Percentiles rank a stretch among this genome's conserved stretches.
These are phyloP conservation scores for Solanum sitiens DNA, from an alignment of 257 asterid genomes.

Conservation along the genomic window DNA sequence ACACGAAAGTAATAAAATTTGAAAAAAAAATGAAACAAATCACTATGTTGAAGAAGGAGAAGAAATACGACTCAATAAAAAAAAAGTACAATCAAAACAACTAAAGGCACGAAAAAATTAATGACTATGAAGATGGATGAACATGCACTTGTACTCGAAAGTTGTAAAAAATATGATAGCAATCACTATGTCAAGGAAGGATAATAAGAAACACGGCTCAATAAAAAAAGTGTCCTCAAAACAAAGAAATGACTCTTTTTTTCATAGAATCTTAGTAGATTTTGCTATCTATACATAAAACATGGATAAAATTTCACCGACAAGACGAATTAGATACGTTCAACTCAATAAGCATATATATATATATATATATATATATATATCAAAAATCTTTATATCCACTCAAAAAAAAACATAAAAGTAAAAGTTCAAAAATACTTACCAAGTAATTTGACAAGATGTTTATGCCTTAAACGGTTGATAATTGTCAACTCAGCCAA, in stretches of 20 bases:
- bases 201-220: background rate
- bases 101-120: background rate
- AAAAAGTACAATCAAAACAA: background rate
- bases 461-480: slow-evolving; percentile 77
- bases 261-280: accelerated
- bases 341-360: no score
- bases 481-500: slow-evolving; percentile 84
- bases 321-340: no score
- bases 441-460: slow-evolving; percentile 84
- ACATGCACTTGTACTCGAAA: no score
- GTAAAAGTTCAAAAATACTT: background rate
- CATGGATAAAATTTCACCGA: no score
- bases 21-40: background rate
- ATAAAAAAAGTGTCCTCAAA: background rate
- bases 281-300: no score
- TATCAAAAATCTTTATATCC: no score
- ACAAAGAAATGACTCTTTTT: background rate
- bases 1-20: background rate
- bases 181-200: no score
- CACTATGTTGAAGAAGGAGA: background rate
- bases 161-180: no score
- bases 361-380: no score
- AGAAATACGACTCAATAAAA: background rate
- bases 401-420: background rate
- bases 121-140: no score